A percentile compares a stretch with the other conserved stretches of the same genome.
Evolutionary conservation across 179 eudicot genomes (phyloP).

Genomic region (Beta macrorhiza): DNA sequence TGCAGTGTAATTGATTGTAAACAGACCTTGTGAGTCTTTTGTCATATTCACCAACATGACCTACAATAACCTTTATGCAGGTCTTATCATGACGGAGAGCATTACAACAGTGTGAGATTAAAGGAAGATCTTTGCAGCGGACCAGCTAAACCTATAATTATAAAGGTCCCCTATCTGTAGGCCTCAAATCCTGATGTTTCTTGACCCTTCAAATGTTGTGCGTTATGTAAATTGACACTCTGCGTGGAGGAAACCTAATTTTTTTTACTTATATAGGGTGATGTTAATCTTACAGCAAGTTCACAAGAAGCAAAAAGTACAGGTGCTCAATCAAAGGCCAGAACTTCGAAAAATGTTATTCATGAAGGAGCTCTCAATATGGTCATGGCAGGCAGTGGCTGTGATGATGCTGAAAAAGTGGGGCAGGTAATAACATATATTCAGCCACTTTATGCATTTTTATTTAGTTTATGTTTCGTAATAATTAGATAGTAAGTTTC

Average conservation of each 20-base stretch:
- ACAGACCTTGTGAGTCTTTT: background rate
- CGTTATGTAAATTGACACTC: constrained; percentile 13
- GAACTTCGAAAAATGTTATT: constrained; percentile 30
- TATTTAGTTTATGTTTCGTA: background rate
- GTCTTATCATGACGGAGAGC: constrained; percentile 89
- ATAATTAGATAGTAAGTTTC: too few species aligned
- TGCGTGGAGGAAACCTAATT: constrained; percentile 37
- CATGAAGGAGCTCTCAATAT: constrained; percentile 50
- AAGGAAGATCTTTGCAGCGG: constrained; percentile 77
- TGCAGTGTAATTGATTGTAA: background rate
- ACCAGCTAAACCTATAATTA: constrained; percentile 65
- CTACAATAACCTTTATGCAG: constrained; percentile 39
- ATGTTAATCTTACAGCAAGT: constrained; percentile 75
- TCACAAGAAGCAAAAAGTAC: constrained; percentile 54
- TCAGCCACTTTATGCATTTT: background rate
- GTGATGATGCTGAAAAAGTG: constrained; percentile 55
- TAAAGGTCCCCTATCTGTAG: constrained; percentile 47
- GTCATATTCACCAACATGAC: background rate
- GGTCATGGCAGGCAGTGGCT: constrained; percentile 72
- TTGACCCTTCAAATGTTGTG: background rate
- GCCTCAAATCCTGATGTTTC: background rate
- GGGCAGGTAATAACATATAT: constrained; percentile 47
- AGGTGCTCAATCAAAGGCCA: constrained; percentile 41
- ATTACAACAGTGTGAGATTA: constrained; percentile 80
- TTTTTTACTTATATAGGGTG: constrained; percentile 66